Percentiles rank a stretch among this genome's conserved stretches.
phyloP scores from a whole-genome alignment of 306 rosid species.

The Cyamopsis tetragonoloba region DNA sequence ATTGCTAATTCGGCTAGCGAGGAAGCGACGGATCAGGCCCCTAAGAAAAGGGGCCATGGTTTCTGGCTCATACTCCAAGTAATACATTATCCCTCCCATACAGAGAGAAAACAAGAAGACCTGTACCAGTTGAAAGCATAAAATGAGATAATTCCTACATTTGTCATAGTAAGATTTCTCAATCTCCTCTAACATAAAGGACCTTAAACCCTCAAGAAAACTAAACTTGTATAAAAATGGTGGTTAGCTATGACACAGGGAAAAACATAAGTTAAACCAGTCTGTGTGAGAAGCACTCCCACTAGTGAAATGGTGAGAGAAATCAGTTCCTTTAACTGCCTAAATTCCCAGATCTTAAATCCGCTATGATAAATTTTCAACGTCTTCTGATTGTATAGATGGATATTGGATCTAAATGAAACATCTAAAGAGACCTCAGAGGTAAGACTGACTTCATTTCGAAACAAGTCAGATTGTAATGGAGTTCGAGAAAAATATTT shows the following conservation, averaged over 20 bases:
- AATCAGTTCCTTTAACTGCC: background rate
- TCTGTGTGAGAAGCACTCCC: background rate
- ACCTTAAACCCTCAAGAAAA: background rate
- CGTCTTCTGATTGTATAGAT: background rate
- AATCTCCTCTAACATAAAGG: background rate
- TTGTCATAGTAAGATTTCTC: background rate
- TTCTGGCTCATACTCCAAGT: slow-evolving; percentile 86
- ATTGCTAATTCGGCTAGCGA: slow-evolving; percentile 91
- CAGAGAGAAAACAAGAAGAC: slow-evolving; percentile 75
- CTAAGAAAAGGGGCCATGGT: slow-evolving; percentile 95
- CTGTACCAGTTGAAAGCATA: slow-evolving; percentile 38
- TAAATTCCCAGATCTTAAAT: background rate
- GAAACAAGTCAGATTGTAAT: background rate
- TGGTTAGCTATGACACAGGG: background rate
- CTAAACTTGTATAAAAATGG: background rate
- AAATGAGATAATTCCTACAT: slow-evolving; percentile 9
- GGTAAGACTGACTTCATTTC: background rate
- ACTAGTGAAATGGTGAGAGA: background rate
- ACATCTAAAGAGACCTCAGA: background rate
- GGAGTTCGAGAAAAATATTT: background rate
- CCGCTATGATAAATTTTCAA: background rate
- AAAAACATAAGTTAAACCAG: too few species aligned
- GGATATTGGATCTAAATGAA: slow-evolving; percentile 3
- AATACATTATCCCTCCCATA: slow-evolving; percentile 98
- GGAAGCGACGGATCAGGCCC: slow-evolving; percentile 90